Conservation (phyloP, 2,329 filamentous ascomycete species). For the Leptographium wingfieldii region DNA sequence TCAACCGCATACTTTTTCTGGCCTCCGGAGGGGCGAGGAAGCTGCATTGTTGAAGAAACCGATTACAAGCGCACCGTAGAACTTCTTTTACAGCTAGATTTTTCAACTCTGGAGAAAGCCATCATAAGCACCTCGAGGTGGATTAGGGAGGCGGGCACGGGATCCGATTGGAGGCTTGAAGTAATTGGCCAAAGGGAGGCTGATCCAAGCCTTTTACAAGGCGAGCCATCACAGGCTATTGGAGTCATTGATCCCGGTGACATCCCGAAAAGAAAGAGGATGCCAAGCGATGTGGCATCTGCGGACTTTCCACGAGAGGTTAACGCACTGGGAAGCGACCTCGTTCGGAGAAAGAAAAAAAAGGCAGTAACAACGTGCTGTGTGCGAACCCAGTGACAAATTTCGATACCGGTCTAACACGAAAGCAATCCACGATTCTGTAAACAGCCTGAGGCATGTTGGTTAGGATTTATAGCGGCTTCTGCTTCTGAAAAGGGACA, state of each 20-base stretch:
- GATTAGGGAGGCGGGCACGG: slow-evolving; percentile 51
- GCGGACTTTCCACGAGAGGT: slow-evolving; percentile 9
- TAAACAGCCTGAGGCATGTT: slow-evolving; percentile 7
- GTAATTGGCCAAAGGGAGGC: slow-evolving; percentile 27
- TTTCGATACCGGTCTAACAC: slow-evolving; percentile 26
- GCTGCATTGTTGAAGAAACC: slow-evolving; percentile 47
- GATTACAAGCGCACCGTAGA: slow-evolving; percentile 58
- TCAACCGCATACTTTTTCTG: slow-evolving; percentile 53
- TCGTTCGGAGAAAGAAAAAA: slow-evolving; percentile 39
- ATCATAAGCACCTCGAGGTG: slow-evolving; percentile 55
- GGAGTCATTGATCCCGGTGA: background rate
- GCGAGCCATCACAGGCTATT: background rate
- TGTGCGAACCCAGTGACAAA: slow-evolving; percentile 17
- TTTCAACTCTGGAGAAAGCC: slow-evolving; percentile 51
- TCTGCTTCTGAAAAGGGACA: background rate
- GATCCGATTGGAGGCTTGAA: slow-evolving; percentile 37
- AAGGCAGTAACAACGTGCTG: slow-evolving; percentile 13
- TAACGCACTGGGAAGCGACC: slow-evolving; percentile 22
- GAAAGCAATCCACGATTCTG: slow-evolving; percentile 41
- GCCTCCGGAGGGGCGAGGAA: slow-evolving; percentile 48
- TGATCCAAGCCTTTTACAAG: background rate
- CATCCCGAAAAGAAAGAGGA: slow-evolving; percentile 14
- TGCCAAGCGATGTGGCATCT: slow-evolving; percentile 14
- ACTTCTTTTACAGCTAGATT: slow-evolving; percentile 61
- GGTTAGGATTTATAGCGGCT: background rate